Conservation (phyloP, 2,329 filamentous ascomycete genomes). For the Colletotrichum endophyticum region DNA sequence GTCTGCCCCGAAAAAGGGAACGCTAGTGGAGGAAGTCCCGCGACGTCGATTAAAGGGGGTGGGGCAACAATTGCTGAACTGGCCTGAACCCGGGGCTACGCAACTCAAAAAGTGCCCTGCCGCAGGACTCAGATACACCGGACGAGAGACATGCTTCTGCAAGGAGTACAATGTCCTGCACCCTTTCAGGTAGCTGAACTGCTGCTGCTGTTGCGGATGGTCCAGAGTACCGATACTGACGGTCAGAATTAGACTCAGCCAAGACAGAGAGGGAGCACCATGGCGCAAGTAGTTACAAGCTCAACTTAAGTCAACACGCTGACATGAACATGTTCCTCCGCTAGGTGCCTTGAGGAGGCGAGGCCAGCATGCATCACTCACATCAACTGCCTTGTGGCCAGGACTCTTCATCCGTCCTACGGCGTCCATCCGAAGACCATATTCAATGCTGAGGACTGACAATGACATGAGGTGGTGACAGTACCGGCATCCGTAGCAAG, state of each 20-base stretch:
- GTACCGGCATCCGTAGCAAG: background rate
- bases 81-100: constrained; percentile 1
- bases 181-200: background rate
- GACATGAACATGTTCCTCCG: background rate
- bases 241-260: background rate
- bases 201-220: background rate
- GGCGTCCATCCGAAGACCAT: background rate
- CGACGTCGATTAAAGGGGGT: constrained; percentile 1
- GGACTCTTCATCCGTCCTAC: background rate
- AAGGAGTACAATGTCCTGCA: background rate
- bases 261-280: background rate
- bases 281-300: background rate
- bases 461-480: background rate
- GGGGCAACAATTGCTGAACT: background rate
- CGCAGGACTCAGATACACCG: background rate
- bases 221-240: background rate
- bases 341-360: background rate
- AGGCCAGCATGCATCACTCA: background rate
- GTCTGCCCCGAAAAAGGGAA: constrained; percentile 5
- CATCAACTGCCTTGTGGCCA: background rate
- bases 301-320: background rate
- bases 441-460: background rate
- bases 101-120: constrained; percentile 4
- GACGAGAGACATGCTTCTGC: background rate
- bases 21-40: constrained; percentile 5